phyloP scores from a whole-genome alignment of 2,329 filamentous ascomycete species.

The Parastagonospora avenae region DNA sequence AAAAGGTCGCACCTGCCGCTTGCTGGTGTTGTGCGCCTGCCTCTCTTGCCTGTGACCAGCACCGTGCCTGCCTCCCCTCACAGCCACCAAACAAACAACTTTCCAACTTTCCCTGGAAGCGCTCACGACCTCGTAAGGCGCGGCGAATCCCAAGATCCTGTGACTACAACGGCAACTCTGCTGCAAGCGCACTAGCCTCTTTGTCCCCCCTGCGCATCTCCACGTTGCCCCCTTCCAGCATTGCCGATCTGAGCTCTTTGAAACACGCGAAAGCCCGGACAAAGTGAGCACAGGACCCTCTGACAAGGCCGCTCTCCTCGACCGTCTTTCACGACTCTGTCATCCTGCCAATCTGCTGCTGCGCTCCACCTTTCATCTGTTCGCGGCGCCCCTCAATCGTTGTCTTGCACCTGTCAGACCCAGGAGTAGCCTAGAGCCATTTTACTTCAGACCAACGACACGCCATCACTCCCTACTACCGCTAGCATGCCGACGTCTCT shows the following conservation, averaged over 20 bases:
- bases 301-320: slow-evolving; percentile 1
- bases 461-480: slow-evolving; percentile 10
- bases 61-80: neutral
- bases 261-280: slow-evolving; percentile 25
- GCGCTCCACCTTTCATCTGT: neutral
- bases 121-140: neutral
- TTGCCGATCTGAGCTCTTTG: slow-evolving; percentile 26
- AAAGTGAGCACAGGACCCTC: slow-evolving; percentile 19
- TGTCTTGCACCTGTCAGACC: slow-evolving; percentile 1
- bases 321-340: neutral
- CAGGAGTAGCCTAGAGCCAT: slow-evolving; percentile 1
- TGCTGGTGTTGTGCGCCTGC: neutral
- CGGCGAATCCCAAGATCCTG: neutral
- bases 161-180: neutral
- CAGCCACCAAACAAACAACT: neutral
- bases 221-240: slow-evolving; percentile 24
- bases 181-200: slow-evolving; percentile 6
- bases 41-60: neutral
- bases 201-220: neutral
- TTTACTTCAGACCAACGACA: slow-evolving; percentile 6
- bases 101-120: neutral
- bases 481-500: slow-evolving; percentile 46
- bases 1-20: slow-evolving; percentile 7
- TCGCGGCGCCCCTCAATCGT: neutral
- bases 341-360: neutral